Evolutionary conservation across 305 asterid species (phyloP).

Genomic region (Plantago coronopus): DNA sequence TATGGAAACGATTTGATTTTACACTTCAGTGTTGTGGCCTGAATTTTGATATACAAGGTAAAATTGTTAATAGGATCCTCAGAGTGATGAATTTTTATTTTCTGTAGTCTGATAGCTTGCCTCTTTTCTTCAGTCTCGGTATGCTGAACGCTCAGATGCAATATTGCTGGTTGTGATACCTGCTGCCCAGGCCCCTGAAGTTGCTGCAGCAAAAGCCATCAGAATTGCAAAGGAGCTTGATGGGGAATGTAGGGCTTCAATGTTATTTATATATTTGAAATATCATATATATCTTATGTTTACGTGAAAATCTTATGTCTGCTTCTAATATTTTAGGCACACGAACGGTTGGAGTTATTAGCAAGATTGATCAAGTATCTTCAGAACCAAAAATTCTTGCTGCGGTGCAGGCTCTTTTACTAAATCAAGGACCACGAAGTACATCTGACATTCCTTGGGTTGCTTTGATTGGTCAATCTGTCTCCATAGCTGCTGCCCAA

Average conservation of each 20-base stretch:
- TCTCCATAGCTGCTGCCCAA: constrained; percentile 90
- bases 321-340: constrained; percentile 51
- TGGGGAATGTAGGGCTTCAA: constrained; percentile 72
- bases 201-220: constrained; percentile 85
- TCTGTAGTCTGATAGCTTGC: constrained; percentile 20
- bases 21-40: background rate
- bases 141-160: constrained; percentile 87
- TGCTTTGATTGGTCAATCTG: constrained; percentile 98
- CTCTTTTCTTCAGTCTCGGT: constrained; percentile 58
- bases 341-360: constrained; percentile 94
- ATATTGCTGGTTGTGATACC: constrained; percentile 90
- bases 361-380: constrained; percentile 94
- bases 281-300: constrained; percentile 10
- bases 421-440: constrained; percentile 92
- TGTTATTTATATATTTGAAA: constrained; percentile 19
- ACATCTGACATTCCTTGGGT: constrained; percentile 97
- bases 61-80: constrained; percentile 13
- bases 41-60: background rate
- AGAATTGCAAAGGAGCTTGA: constrained; percentile 96
- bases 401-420: constrained; percentile 95
- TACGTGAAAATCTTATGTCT: constrained; percentile 17
- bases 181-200: constrained; percentile 94
- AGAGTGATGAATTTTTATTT: constrained; percentile 9
- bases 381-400: constrained; percentile 91
- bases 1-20: background rate